These are phyloP conservation scores for Chytridiales sp. DNA, from an alignment of 371 early-diverging fungal genomes.

Conservation along the genomic window DNA sequence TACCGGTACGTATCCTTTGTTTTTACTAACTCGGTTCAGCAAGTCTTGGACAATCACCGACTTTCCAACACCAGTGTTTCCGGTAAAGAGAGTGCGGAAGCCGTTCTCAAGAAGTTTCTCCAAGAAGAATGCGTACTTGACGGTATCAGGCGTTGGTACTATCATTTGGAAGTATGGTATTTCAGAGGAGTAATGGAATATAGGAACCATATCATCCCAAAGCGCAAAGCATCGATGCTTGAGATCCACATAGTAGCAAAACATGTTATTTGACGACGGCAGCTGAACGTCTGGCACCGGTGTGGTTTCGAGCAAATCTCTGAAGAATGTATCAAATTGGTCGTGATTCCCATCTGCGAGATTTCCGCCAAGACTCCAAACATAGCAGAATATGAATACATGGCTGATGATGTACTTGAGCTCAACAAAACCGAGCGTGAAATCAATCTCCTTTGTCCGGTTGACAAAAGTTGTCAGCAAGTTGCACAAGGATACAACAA, in stretches of 20 bases:
- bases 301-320: slow-evolving; percentile 46
- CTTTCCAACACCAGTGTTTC: slow-evolving; percentile 60
- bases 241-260: slow-evolving; percentile 49
- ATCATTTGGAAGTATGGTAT: slow-evolving; percentile 62
- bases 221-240: slow-evolving; percentile 40
- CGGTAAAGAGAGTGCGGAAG: slow-evolving; percentile 50
- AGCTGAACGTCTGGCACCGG: slow-evolving; percentile 46
- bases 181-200: slow-evolving; percentile 47
- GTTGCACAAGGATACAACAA: slow-evolving; percentile 49
- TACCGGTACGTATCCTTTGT: slow-evolving; percentile 40
- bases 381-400: slow-evolving; percentile 53
- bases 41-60: slow-evolving; percentile 55
- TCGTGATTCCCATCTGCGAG: slow-evolving; percentile 57
- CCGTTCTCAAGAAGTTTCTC: slow-evolving; percentile 47
- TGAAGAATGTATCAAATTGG: slow-evolving; percentile 50
- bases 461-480: slow-evolving; percentile 45
- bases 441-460: slow-evolving; percentile 41
- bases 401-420: slow-evolving; percentile 42
- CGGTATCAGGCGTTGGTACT: slow-evolving; percentile 58
- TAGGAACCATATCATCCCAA: slow-evolving; percentile 58
- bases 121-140: slow-evolving; percentile 52
- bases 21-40: slow-evolving; percentile 41
- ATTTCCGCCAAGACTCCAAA: slow-evolving; percentile 58
- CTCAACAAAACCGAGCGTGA: slow-evolving; percentile 33
- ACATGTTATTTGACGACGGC: slow-evolving; percentile 48